Percentiles rank a stretch among this genome's conserved stretches.
These are phyloP conservation scores for Rosa rugosa DNA, from an alignment of 306 rosid species.

Conservation along the genomic window DNA sequence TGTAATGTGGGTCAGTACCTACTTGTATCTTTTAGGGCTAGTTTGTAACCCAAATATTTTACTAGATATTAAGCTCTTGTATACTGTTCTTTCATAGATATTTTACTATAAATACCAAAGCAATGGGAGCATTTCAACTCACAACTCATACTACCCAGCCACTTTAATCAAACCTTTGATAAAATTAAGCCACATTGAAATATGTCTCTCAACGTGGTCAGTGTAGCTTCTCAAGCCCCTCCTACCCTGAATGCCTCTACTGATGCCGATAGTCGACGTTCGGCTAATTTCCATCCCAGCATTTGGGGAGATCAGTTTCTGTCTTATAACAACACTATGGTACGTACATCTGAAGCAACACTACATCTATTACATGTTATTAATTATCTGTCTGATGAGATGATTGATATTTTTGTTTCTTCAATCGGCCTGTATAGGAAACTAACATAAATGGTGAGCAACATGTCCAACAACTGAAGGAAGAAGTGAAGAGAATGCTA, in stretches of 20 bases:
- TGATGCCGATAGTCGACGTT: background rate
- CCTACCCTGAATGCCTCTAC: background rate
- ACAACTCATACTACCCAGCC: background rate
- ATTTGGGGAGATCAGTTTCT: conserved; percentile 5
- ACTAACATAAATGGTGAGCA: background rate
- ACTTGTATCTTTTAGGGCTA: no score
- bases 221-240: background rate
- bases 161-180: background rate
- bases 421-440: background rate
- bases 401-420: background rate
- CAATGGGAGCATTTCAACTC: background rate
- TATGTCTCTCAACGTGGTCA: background rate
- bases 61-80: no score
- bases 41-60: no score
- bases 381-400: background rate
- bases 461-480: background rate
- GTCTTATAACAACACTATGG: background rate
- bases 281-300: background rate
- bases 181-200: background rate
- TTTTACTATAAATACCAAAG: background rate
- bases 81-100: no score
- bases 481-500: background rate
- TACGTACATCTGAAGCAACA: background rate
- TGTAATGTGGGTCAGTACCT: no score
- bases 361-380: background rate